Percentiles rank a stretch among this genome's conserved stretches.
Evolutionary conservation across 2,329 filamentous ascomycete genomes (phyloP).

Genomic region (Calycina marina): DNA sequence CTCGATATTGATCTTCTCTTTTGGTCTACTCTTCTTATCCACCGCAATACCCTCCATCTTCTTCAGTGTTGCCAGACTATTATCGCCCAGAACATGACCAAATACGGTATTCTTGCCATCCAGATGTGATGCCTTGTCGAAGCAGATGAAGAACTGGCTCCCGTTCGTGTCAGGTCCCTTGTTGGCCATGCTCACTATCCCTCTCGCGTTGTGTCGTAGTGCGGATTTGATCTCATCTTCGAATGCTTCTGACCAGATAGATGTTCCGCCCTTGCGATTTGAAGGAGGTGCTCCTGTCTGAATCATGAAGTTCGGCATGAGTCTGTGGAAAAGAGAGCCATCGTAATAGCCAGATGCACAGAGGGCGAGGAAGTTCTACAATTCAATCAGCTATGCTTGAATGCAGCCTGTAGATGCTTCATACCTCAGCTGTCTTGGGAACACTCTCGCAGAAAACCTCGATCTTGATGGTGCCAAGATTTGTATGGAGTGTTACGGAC

Average conservation of each 20-base stretch:
- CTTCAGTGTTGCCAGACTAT: constrained; percentile 48
- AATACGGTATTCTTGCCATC: constrained; percentile 79
- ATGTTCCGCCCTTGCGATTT: constrained; percentile 52
- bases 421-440: constrained; percentile 76
- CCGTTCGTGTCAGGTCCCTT: constrained; percentile 61
- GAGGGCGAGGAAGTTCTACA: constrained; percentile 76
- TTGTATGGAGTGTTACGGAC: constrained; percentile 71
- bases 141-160: constrained; percentile 70
- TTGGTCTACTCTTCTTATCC: constrained; percentile 65
- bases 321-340: constrained; percentile 61
- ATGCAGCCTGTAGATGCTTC: neutral
- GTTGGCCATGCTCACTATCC: constrained; percentile 66
- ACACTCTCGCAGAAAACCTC: constrained; percentile 94
- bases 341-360: constrained; percentile 70
- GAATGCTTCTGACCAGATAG: constrained; percentile 61
- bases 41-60: constrained; percentile 58
- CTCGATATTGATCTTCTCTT: constrained; percentile 51
- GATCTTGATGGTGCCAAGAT: constrained; percentile 79
- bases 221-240: constrained; percentile 68
- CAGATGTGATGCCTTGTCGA: constrained; percentile 64
- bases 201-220: constrained; percentile 52
- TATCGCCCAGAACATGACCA: constrained; percentile 55
- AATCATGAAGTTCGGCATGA: constrained; percentile 69
- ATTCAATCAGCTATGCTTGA: constrained; percentile 4
- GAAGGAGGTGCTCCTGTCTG: constrained; percentile 55